A percentile compares a stretch with the other conserved stretches of the same genome.
Conservation (phyloP, 169 alveolate species). For the Plasmodium cynomolgi region DNA sequence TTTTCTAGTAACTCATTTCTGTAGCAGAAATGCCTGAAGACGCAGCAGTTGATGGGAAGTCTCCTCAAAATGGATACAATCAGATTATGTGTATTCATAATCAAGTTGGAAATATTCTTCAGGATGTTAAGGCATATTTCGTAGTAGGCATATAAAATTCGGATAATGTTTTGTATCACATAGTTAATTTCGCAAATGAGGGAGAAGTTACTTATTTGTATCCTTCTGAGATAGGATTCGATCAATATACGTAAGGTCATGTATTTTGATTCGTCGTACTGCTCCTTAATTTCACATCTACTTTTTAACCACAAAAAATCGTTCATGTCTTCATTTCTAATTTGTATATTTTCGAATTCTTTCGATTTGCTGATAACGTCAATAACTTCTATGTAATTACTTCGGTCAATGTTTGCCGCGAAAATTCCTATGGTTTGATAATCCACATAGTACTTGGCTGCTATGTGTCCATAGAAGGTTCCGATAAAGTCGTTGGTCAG, state of each 20-base stretch:
- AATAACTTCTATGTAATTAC: constrained; percentile 52
- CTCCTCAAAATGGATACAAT: constrained; percentile 57
- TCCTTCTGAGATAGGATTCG: constrained; percentile 90
- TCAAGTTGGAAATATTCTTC: constrained; percentile 84
- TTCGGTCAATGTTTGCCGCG: constrained; percentile 31
- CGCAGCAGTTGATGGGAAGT: constrained; percentile 23
- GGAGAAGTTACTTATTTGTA: constrained; percentile 89
- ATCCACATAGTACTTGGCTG: constrained; percentile 89
- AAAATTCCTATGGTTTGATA: constrained; percentile 84
- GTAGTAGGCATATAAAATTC: constrained; percentile 93
- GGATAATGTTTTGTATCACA: constrained; percentile 93
- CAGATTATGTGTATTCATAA: constrained; percentile 84
- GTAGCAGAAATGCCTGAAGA: constrained; percentile 62
- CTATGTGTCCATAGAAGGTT: constrained; percentile 91
- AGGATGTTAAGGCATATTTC: constrained; percentile 91
- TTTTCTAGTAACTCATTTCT: constrained; percentile 47
- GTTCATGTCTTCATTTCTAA: constrained; percentile 72
- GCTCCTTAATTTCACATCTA: constrained; percentile 50
- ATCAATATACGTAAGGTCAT: constrained; percentile 85
- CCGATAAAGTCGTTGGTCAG: constrained; percentile 82
- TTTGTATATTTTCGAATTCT: constrained; percentile 73
- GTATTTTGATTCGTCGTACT: constrained; percentile 48
- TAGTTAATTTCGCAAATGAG: constrained; percentile 94
- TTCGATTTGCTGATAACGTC: constrained; percentile 70
- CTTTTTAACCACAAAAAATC: constrained; percentile 41